Base-by-base conservation (phyloP, 768 basidiomycete species). In the Mycena capillaripes region DNA sequence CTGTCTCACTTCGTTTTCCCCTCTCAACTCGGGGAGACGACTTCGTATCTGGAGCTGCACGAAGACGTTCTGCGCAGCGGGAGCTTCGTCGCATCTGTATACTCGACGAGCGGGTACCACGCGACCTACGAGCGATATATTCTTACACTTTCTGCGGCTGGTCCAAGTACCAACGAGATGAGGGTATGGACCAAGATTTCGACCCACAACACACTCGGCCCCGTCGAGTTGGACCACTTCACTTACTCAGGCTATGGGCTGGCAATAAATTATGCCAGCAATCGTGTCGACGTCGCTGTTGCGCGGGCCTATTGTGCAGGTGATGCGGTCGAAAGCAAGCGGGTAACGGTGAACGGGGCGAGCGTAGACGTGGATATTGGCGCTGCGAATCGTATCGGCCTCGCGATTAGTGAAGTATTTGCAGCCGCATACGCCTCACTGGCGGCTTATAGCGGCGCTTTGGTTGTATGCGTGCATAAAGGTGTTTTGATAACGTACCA, bases 71-170 rank as follows among this genome's bases (percentile, higher is more conserved):
- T 50, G 48, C 48, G 48, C 48, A 50, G 48, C 48, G 48, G 48
- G 48, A 50, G 48, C 48, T 50, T 50, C 48, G n/a, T 50, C 48
- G 48, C 48, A 50, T 50, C 48, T 50, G 48, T 50, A 50, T 50
- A 50, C 25, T 50, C 48, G 48, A 50, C 48, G 48, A 50, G 48
- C 48, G 48, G 48, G 48, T 50, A 50, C 48, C 48, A 50, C n/a
- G 25, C 48, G 48, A 50, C 48, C 48, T 50, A 50, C 48, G 48
- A 50, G 48, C 48, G 48, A 50, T 25, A 50, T 50, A 50, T n/a
- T 50, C 48, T 50, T 50, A 50, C 48, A 23, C 48, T 50, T 50
- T 27, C 48, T 50, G 25, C 25, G 25, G 48, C 48, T 50, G 48
- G 48, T 50, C 44, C 48, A 23, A 50, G n/a, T 50, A 25, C 48